Conservation (phyloP, 345 rosid species). For the Aquilaria malaccensis region DNA sequence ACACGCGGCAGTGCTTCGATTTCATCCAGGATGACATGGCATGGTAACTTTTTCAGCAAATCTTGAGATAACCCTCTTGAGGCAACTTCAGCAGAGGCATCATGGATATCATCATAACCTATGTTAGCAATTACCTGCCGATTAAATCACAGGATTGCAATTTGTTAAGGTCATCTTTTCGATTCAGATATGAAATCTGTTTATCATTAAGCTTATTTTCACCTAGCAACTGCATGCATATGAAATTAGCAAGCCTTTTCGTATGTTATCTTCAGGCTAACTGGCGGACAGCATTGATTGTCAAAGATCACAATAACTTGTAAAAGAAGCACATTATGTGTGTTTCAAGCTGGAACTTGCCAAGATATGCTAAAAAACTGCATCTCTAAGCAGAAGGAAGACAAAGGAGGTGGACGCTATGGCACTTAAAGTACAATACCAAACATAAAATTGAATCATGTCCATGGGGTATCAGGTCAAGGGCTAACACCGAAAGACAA, state of each 20-base stretch:
- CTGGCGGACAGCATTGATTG: too few species aligned
- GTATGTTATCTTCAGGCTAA: too few species aligned
- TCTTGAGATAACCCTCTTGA: slow-evolving; percentile 59
- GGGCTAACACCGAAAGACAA: neutral
- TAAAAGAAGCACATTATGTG: too few species aligned
- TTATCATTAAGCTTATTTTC: neutral
- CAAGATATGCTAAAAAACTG: too few species aligned
- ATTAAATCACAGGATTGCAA: neutral
- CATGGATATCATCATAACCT: slow-evolving; percentile 37
- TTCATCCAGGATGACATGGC: slow-evolving; percentile 48
- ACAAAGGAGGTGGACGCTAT: too few species aligned
- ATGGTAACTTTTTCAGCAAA: slow-evolving; percentile 55
- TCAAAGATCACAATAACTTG: too few species aligned
- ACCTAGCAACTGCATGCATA: neutral
- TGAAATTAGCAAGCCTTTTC: neutral
- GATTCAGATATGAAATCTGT: too few species aligned
- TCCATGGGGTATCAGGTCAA: too few species aligned
- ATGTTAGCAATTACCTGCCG: slow-evolving; percentile 40
- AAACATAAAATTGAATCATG: too few species aligned
- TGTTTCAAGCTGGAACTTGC: too few species aligned
- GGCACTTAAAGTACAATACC: too few species aligned
- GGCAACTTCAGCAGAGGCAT: slow-evolving; percentile 28
- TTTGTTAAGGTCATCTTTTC: neutral
- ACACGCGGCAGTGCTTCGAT: slow-evolving; percentile 30
- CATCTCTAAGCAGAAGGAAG: too few species aligned